A percentile compares a stretch with the other conserved stretches of the same genome.
Conservation (phyloP, 1,284 basidiomycete species). For the Leccinum holopus region DNA sequence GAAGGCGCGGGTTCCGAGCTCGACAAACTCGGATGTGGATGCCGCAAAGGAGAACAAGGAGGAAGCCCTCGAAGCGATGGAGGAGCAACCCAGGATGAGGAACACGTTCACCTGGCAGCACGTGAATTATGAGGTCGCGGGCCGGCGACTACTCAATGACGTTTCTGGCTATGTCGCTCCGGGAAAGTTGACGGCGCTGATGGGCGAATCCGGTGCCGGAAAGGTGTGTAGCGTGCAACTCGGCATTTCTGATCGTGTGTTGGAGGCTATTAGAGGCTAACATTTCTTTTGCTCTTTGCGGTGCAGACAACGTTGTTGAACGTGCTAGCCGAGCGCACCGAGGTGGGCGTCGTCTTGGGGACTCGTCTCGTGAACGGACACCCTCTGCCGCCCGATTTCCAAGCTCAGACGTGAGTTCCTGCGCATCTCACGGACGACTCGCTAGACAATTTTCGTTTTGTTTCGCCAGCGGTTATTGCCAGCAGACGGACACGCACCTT, state of each 20-base stretch:
- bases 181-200: slow-evolving; percentile 75
- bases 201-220: slow-evolving; percentile 80
- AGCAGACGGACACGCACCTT: slow-evolving; percentile 82
- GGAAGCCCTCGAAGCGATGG: slow-evolving; percentile 11
- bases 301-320: slow-evolving; percentile 76
- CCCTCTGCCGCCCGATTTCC: slow-evolving; percentile 70
- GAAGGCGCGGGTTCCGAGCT: slow-evolving; percentile 24
- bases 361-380: slow-evolving; percentile 79
- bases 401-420: slow-evolving; percentile 54
- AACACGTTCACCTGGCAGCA: slow-evolving; percentile 63
- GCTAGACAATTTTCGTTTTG: neutral
- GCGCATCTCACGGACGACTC: neutral
- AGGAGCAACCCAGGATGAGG: slow-evolving; percentile 21
- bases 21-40: slow-evolving; percentile 34
- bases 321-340: slow-evolving; percentile 76
- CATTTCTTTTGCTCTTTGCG: slow-evolving; percentile 21
- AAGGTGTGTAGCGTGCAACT: slow-evolving; percentile 47
- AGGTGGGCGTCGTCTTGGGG: slow-evolving; percentile 78
- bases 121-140: slow-evolving; percentile 60
- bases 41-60: slow-evolving; percentile 11
- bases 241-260: slow-evolving; percentile 15
- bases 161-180: slow-evolving; percentile 84
- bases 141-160: slow-evolving; percentile 67
- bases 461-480: slow-evolving; percentile 62
- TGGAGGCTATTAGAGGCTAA: neutral